Evolutionary conservation across 2,329 filamentous ascomycete species (phyloP), one percentile per base, ranked within the genome.

Genomic region (Sporothrix schenckii): DNA sequence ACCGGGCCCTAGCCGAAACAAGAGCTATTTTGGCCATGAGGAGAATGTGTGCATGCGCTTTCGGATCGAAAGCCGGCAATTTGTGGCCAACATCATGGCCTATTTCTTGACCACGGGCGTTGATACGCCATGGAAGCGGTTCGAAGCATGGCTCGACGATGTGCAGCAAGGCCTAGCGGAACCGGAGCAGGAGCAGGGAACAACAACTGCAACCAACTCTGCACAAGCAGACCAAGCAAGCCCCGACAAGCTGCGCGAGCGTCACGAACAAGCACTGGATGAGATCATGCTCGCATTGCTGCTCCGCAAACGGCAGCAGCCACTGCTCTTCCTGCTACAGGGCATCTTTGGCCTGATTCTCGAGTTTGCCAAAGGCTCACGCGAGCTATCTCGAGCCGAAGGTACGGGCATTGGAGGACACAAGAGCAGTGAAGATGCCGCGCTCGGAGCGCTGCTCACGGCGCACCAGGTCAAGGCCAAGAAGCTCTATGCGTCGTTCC

Each of bases 21-120:
- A 53, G 19, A n/a, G 49, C 58, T 44, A 21, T 49, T 34, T 19
- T 13, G 39, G 34, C 54, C 19, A 27, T n/a, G 47, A 19, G 10
- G 53, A 60, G 9, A 30, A 68, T 1, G 16, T 82, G 80, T 77
- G 53, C 72, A 76, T 34, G 74, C 86, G 86, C 65, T 93, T 97
- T 74, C 85, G 89, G 6, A 85, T 90, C 50, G 92, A 97, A 77
- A 90, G 92, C 0, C 89, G 92, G 68, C 91, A 95, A 77, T 94
- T 98, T 74, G 84, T 97, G 30, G 85, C 87, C 0, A 87, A 87
- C 11, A 79, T 97, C 0, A 87, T 89, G 52, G 86, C 89, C 0
- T 95, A 97, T 76, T 91, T 94, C 75, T 90, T 96, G 73, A 92
- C 94, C 71, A 86, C 88, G 0, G 93, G 91, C 1, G 89, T 98